These are phyloP conservation scores for Linum trigynum DNA, from an alignment of 345 rosid genomes.

Conservation along the genomic window DNA sequence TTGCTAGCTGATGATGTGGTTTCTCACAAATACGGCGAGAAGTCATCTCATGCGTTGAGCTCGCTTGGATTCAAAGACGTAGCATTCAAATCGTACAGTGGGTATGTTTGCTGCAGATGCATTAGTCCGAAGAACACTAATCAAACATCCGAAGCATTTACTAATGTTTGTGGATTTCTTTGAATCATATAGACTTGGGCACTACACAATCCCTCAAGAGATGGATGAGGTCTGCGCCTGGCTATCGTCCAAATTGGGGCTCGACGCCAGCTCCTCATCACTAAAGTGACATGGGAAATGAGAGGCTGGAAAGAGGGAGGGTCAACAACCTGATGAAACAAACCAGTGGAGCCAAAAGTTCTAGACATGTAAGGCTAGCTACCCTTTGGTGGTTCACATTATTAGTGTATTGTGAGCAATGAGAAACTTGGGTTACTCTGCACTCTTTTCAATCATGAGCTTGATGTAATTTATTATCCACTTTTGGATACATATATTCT, in stretches of 20 bases:
- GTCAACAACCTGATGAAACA: too few relatives aligned
- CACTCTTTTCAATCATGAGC: too few relatives aligned
- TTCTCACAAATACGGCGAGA: conserved; percentile 76
- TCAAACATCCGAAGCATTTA: background rate
- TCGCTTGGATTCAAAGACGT: conserved; percentile 56
- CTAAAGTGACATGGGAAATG: background rate
- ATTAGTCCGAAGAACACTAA: background rate
- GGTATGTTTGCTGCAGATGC: conserved; percentile 29
- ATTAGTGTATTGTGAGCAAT: too few relatives aligned
- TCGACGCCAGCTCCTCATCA: conserved; percentile 37
- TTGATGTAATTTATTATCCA: too few relatives aligned
- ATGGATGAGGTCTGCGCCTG: conserved; percentile 73
- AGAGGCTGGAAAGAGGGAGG: background rate
- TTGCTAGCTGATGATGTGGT: conserved; percentile 85
- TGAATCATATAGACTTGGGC: conserved; percentile 56
- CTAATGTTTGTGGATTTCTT: conserved; percentile 2
- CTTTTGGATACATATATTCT: too few relatives aligned
- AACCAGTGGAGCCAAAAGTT: too few relatives aligned
- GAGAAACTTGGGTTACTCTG: too few relatives aligned
- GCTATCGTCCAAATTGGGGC: conserved; percentile 59
- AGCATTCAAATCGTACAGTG: conserved; percentile 65
- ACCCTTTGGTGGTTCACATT: too few relatives aligned
- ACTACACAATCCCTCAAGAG: conserved; percentile 82
- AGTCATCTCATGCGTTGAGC: conserved; percentile 49
- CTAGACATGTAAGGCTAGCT: too few relatives aligned